Evolutionary conservation across 1,284 basidiomycete species (phyloP), one percentile per base, ranked within the genome.

Genomic region (Sanghuangporus weigelae): DNA sequence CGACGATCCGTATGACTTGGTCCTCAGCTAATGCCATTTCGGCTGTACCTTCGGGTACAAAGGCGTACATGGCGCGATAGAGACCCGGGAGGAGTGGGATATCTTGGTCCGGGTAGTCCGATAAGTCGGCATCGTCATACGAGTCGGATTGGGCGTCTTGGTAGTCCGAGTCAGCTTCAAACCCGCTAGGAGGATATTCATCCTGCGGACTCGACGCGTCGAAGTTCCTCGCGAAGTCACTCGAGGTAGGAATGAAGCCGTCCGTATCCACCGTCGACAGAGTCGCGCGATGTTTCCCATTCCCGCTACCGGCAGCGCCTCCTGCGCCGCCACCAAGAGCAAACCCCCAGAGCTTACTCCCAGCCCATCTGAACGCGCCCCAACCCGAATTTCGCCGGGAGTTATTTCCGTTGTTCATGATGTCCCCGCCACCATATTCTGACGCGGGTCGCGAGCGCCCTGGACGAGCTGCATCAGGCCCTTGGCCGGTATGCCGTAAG

Each of bases 1-100:
- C 87, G 1, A 90, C 73, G 39, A 90, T 86, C 2, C 77, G 76
- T 16, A 92, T 84, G 49, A 87, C 68, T 74, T 91, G 87, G 61
- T 86, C 89, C 73, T 92, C 88, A 65, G 79, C 82, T 55, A 92
- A 72, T 53, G 78, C 79, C 87, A 91, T 90, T 80, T 92, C 90
- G 26, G 89, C 85, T 19, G 82, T 84, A 1, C 88, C 89, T 69
- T 90, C 88, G 0, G 88, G 81, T 57, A 85, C 83, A 68, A 92
- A 91, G 3, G 83, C 77, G 67, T 87, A 92, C 70, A 90, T 16
- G 8, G 90, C 89, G 7, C 86, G 83, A 69, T 92, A 92, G 1
- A 86, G 64, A 0, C 90, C 90, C 0, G 89, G 87, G 19, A 77
- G 72, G 1, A 89, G 76, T 38, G 78, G 77, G 11, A 82, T 80